Conservation (phyloP, 352 stramenopile genomes). For the Phytopythium montanum region DNA sequence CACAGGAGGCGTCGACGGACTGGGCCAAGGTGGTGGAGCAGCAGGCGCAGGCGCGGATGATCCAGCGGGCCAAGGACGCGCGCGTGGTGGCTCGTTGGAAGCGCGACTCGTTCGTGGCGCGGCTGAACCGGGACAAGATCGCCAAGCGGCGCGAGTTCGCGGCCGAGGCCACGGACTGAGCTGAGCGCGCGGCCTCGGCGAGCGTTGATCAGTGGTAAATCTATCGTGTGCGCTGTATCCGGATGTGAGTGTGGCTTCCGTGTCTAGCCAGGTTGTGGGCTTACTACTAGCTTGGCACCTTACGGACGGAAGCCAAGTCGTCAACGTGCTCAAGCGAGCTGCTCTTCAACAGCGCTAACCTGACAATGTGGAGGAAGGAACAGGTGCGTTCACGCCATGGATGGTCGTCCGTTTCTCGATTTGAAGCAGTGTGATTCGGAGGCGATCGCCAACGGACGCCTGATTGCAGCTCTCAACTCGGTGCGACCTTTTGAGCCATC, state of each 20-base stretch:
- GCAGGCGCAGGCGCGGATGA: slow-evolving; percentile 45
- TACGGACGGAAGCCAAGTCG: background rate
- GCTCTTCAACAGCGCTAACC: background rate
- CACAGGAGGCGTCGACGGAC: slow-evolving; percentile 51
- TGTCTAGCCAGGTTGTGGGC: background rate
- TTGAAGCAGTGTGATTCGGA: background rate
- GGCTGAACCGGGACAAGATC: slow-evolving; percentile 77
- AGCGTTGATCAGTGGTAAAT: slow-evolving; percentile 1
- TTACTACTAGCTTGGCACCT: background rate
- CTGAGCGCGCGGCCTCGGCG: background rate
- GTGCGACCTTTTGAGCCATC: slow-evolving; percentile 1
- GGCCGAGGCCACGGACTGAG: slow-evolving; percentile 17
- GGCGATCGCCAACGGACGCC: slow-evolving; percentile 1
- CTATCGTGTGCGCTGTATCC: background rate
- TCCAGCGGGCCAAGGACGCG: slow-evolving; percentile 50
- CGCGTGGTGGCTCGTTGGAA: slow-evolving; percentile 62
- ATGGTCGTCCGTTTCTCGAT: background rate
- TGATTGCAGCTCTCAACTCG: background rate
- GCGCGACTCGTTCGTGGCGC: slow-evolving; percentile 72
- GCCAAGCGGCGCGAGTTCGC: slow-evolving; percentile 40
- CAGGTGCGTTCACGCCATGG: background rate
- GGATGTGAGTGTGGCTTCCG: background rate
- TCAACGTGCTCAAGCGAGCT: no score
- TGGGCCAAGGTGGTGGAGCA: slow-evolving; percentile 55
- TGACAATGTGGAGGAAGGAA: background rate